Conservation (phyloP, 768 basidiomycete species). For the Lactifluus rugatus region DNA sequence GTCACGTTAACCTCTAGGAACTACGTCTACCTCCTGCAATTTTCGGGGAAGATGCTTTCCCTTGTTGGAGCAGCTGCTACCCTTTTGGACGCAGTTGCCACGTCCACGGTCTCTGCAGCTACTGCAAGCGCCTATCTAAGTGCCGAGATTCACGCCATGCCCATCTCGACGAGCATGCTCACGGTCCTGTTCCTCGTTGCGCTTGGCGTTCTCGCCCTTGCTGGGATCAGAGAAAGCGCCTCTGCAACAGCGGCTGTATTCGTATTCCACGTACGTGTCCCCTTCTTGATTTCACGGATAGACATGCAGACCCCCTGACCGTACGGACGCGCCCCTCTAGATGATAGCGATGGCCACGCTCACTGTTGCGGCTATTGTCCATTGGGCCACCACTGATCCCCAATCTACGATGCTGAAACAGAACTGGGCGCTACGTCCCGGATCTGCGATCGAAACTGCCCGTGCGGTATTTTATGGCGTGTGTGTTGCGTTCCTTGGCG, state of each 20-base stretch:
- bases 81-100: slow-evolving; percentile 16
- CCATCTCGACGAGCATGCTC: slow-evolving; percentile 9
- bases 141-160: slow-evolving; percentile 14
- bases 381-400: slow-evolving; percentile 16
- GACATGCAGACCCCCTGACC: not conserved
- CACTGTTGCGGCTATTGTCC: slow-evolving; percentile 3
- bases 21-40: slow-evolving; percentile 11
- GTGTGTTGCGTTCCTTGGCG: slow-evolving; percentile 19
- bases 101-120: slow-evolving; percentile 18
- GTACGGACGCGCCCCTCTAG: not conserved
- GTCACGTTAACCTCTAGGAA: not conserved
- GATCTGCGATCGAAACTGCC: slow-evolving; percentile 5
- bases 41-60: slow-evolving; percentile 13
- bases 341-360: slow-evolving; percentile 13
- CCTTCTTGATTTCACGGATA: not conserved
- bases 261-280: slow-evolving; percentile 14
- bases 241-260: slow-evolving; percentile 13
- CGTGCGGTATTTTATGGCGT: slow-evolving; percentile 16
- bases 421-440: slow-evolving; percentile 17
- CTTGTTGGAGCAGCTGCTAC: slow-evolving; percentile 18
- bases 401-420: slow-evolving; percentile 12
- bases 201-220: slow-evolving; percentile 14
- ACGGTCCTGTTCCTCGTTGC: slow-evolving; percentile 15
- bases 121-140: slow-evolving; percentile 18
- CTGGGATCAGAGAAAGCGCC: slow-evolving; percentile 18